Evolutionary conservation across 768 basidiomycete genomes (phyloP), one percentile per base, ranked within the genome.

Genomic region (Leccinum broughii): DNA sequence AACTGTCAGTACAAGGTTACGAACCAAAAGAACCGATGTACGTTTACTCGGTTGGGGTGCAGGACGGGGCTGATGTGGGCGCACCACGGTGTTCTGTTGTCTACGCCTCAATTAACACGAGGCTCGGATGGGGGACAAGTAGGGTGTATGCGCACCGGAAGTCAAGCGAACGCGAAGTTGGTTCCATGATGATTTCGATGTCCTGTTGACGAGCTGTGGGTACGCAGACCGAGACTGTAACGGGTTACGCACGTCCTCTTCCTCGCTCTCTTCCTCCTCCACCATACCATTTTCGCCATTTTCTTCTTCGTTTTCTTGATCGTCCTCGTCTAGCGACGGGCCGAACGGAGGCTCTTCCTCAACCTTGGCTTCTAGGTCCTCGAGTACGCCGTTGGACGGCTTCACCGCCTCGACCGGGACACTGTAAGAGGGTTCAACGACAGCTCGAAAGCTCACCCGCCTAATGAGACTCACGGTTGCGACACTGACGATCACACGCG

Each of bases 111-210:
- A 22, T 63, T 14, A 58, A 53, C 34, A 54, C 15, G 10, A 8
- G 32, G 46, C 8, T 20, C n/a, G 15, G 35, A 14, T 24, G 58
- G 3, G 51, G 39, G 11, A 55, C 57, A 61, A 32, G 41, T 4
- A 37, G 35, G 54, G 20, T 7, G 22, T 39, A 63, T 61, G 57
- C 77, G 56, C 70, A 88, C 88, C 91, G 82, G 68, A 93, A 85
- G 76, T 93, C 91, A 20, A 90, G 75, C 5, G 87, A 89, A 57
- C 86, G 87, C 17, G 85, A 74, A 9, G 86, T 78, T 3, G 86
- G 86, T 67, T 96, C 92, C 85, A 93, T 88, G 57, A 96, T 93
- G 65, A 96, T 90, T 78, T 96, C 94, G 63, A 96, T 81, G 71
- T 96, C 88, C 89, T 93, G 59, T 48, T 6, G 26, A 58, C 34